Base-by-base conservation (phyloP, 2,329 filamentous ascomycete species). In the Pestalotiopsis sp. region DNA sequence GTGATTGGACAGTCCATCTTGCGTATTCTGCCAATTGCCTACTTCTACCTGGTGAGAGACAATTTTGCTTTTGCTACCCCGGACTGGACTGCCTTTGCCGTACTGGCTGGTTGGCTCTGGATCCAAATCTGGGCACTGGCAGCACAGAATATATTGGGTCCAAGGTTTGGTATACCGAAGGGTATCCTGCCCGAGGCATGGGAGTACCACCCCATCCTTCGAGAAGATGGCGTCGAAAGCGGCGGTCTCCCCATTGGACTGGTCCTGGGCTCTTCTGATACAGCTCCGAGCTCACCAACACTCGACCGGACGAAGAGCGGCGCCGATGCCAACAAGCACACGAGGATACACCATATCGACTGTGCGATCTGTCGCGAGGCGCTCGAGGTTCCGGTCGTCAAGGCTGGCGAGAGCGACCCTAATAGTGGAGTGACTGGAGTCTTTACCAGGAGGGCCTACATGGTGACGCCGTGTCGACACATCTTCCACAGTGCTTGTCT, bases 391-490 rank as follows among this genome's bases (percentile, higher is more conserved):
- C 93, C 94, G 0, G 91, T 98, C 25, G 82, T 97, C 39, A 86
- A 86, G 64, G 85, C 87, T 1, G 87, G 86, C 11, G 84, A 85
- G 56, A 84, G 86, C 58, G 86, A 87, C 11, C 79, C 80, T 0
- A 72, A 78, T 4, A 79, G 78, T 0, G 87, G 88, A 39, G 86
- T 90, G 68, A 83, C 89, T 0, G 91, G 91, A 38, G 88, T 97
- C 67, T 85, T 98, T 73, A 92, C 93, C 39, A 86, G 95, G 70
- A 88, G 95, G 64, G 86, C 88, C 74, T 98, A 98, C 81, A 99
- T 99, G 96, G 93, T 98, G 25, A 99, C 96, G 68, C 96, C 96
- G 62, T 99, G 96, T 80, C 86, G 95, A 67, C 96, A 99, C 82
- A 94, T 98, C 63, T 99, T 99, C 79, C 96, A 99, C 78, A 96